Conservation (phyloP, 345 rosid species). For the Linum usitatissimum region DNA sequence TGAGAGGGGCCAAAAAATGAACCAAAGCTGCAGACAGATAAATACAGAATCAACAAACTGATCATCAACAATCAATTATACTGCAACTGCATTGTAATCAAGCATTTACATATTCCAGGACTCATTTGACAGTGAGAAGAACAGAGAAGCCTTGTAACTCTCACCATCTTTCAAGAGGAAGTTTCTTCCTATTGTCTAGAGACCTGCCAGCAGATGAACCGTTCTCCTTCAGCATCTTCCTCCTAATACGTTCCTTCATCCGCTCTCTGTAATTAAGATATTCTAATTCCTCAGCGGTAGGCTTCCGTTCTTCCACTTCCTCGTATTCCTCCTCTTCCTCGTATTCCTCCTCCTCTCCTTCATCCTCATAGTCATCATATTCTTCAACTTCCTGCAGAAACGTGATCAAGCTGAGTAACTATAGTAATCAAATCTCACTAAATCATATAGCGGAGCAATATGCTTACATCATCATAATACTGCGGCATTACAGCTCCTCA, state of each 20-base stretch:
- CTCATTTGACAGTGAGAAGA: background rate
- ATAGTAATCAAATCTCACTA: background rate
- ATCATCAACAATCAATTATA: background rate
- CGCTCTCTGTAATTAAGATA: conserved; percentile 60
- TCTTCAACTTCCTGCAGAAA: conserved; percentile 30
- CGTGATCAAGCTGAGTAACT: background rate
- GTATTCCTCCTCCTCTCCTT: conserved; percentile 23
- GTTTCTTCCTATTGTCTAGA: conserved; percentile 32
- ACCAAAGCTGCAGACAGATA: conserved; percentile 51
- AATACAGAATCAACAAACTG: background rate
- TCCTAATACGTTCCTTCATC: conserved; percentile 52
- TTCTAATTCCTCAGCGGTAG: conserved; percentile 41
- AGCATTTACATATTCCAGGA: background rate
- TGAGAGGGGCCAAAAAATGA: conserved; percentile 92
- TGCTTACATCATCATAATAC: conserved; percentile 39
- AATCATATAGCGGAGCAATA: background rate
- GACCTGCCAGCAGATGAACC: conserved; percentile 24
- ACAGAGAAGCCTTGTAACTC: background rate
- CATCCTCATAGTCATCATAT: conserved; percentile 46
- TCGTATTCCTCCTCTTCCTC: conserved; percentile 29
- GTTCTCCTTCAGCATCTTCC: conserved; percentile 36
- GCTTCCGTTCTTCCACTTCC: conserved; percentile 37
- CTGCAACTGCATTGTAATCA: conserved; percentile 1
- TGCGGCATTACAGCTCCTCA: conserved; percentile 28
- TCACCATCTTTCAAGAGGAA: conserved; percentile 48